phyloP scores from a whole-genome alignment of 345 rosid genomes.

The Hirschfeldia incana region DNA sequence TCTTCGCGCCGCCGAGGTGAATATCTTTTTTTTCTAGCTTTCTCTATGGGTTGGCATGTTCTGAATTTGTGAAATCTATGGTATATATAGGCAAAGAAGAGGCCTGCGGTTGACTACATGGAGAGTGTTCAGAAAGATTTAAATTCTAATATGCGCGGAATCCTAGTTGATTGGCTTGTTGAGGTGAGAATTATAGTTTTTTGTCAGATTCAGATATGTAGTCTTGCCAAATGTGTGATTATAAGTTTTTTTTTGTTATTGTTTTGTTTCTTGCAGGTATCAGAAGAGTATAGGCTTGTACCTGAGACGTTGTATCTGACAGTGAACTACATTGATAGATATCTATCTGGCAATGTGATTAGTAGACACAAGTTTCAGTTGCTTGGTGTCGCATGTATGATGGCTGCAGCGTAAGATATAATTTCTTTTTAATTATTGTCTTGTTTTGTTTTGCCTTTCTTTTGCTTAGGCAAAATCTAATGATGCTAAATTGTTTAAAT shows the following conservation, averaged over 20 bases:
- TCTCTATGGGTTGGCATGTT: background rate
- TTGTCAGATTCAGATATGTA: background rate
- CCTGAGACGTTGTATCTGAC: slow-evolving; percentile 87
- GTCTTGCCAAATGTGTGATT: background rate
- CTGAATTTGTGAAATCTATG: background rate
- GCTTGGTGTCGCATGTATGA: slow-evolving; percentile 53
- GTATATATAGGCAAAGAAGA: slow-evolving; percentile 58
- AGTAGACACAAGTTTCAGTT: slow-evolving; percentile 83
- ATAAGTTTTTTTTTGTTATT: no score
- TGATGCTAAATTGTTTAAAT: background rate
- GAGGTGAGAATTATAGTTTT: slow-evolving; percentile 52
- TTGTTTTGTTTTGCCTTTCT: background rate
- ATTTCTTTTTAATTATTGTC: background rate
- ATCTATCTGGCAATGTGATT: slow-evolving; percentile 85
- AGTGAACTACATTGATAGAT: slow-evolving; percentile 88
- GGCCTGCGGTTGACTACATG: slow-evolving; percentile 77
- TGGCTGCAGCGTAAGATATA: no score
- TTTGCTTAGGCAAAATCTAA: background rate
- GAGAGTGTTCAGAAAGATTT: slow-evolving; percentile 82
- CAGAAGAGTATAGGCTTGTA: slow-evolving; percentile 96
- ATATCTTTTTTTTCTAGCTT: background rate
- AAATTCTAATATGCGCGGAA: slow-evolving; percentile 80
- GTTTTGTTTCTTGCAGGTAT: slow-evolving; percentile 49
- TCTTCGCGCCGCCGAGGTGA: slow-evolving; percentile 72
- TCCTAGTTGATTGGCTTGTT: slow-evolving; percentile 92